Base-by-base conservation (phyloP, 23 red algal genomes). In the Gracilaria gracilis region DNA sequence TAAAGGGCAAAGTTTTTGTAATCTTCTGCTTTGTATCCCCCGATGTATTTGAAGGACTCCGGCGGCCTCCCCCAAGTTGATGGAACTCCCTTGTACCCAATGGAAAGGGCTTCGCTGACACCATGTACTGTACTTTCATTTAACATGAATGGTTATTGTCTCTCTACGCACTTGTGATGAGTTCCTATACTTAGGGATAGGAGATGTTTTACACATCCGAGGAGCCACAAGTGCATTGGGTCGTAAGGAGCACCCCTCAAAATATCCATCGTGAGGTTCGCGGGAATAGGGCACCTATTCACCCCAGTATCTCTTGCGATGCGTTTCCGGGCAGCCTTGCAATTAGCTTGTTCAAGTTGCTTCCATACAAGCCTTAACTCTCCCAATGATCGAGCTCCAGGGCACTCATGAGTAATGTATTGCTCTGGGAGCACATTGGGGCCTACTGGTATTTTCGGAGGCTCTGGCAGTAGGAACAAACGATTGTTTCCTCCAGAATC, bases 171-270 rank as follows among this genome's bases (percentile, higher is more conserved):
- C 20, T 80, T 80, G 3, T 9, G 48, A 61, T 80, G 76, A 4
- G 11, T 14, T 0, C 76, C 76, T 33, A 37, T 58, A 37, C 4
- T 44, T 9, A 80, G 49, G 13, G 48, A 2, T 1, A 80, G 0
- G 47, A 80, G n/a, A 61, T 80, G 49, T 48, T 80, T 80, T 1
- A 80, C 48, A 48, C 42, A 80, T 15, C 76, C 76, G 0, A 80
- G 32, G 21, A 80, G 76, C 48, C 47, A 61, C 15, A 27, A 24
- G 17, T 80, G 76, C 76, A 80, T 80, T 7, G 76, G 76, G 27
- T 80, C 76, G 39, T 80, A 54, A 0, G 49, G 76, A 21, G 28
- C 48, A 55, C 49, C n/a, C 27, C 32, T 33, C 8, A 80, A 48
- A 34, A 80, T 47, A 49, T 80, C 76, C 6, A 80, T 12, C 0